Percentiles rank a stretch among this genome's conserved stretches.
These are phyloP conservation scores for Vitis rotundifolia DNA, from an alignment of 164 flowering plant species.

Conservation along the genomic window DNA sequence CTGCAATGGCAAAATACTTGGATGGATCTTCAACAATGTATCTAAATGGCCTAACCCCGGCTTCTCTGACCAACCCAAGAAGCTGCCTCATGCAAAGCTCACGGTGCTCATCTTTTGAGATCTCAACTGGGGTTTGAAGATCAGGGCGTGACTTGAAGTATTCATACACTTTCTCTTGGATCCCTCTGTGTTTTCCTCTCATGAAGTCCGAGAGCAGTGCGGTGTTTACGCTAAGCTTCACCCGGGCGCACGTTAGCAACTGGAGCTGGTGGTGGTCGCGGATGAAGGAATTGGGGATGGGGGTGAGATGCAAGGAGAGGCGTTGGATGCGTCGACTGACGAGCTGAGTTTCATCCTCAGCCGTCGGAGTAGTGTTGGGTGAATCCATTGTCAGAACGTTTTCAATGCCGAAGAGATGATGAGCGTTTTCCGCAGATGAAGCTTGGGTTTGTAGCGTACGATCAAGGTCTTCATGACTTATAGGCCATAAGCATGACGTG, in stretches of 20 bases:
- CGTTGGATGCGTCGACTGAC: conserved; percentile 50
- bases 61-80: conserved; percentile 70
- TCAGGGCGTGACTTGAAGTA: conserved; percentile 80
- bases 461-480: no score
- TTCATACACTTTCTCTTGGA: conserved; percentile 67
- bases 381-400: conserved; percentile 6
- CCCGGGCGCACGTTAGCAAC: conserved; percentile 43
- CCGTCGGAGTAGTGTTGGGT: conserved; percentile 24
- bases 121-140: conserved; percentile 88
- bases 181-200: conserved; percentile 79
- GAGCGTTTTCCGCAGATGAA: no score
- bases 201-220: conserved; percentile 47
- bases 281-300: conserved; percentile 7
- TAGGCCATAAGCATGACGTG: no score
- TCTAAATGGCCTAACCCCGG: conserved; percentile 65
- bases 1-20: conserved; percentile 76
- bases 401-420: no score
- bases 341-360: conserved; percentile 24
- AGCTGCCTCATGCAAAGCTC: conserved; percentile 90
- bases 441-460: no score
- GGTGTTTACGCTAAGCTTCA: conserved; percentile 38
- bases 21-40: conserved; percentile 70
- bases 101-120: conserved; percentile 66
- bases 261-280: conserved; percentile 15
- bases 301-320: conserved; percentile 49